Base-by-base conservation (phyloP, 257 asterid genomes). In the Solanum peruvianum region DNA sequence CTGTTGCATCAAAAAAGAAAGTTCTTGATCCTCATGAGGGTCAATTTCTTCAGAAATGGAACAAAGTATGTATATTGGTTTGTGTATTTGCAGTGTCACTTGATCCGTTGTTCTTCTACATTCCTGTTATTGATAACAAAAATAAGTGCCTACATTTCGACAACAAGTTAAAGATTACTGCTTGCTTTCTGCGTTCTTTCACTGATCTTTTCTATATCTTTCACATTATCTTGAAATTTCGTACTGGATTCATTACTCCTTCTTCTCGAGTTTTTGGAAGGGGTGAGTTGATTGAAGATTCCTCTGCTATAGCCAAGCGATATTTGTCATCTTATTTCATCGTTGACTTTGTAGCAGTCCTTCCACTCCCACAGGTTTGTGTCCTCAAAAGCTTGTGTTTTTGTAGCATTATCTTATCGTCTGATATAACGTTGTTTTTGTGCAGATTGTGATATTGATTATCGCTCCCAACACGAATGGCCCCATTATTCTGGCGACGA, bases 291-390 rank as follows among this genome's bases (percentile, higher is more conserved):
- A 88, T 92, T 56, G 88, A 86, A 64, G 93, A 94, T 87, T 76
- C 89, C 23, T 87, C 83, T 86, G 92, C 93, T 45, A 93, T 93
- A 83, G 93, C 95, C 6, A 92, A 90, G 39, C 88, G 95, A 13
- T 94, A 94, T 89, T 52, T 94, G 64, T n/a, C 6, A 1, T 89
- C 93, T 49, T 92, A 93, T 89, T 94, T 94, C 91, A 4, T 90
- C 73, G 9, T 94, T 7, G 98, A 94, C 78, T 10, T 94, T 45
- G 86, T 93, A 72, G 90, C 98, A 16, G 85, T 92, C 86, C 95
- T 94, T 85, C 98, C 98, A 35, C 66, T 93, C 33, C 98, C 96
- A 52, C 98, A 94, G 93, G 95, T 94, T 82, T 23, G 66, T 75
- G 29, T 83, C n/a, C 47, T 76, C 60, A 11, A 83, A 20, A 33